These are phyloP conservation scores for Allium sativum DNA, from an alignment of 106 monocot genomes.

Conservation along the genomic window DNA sequence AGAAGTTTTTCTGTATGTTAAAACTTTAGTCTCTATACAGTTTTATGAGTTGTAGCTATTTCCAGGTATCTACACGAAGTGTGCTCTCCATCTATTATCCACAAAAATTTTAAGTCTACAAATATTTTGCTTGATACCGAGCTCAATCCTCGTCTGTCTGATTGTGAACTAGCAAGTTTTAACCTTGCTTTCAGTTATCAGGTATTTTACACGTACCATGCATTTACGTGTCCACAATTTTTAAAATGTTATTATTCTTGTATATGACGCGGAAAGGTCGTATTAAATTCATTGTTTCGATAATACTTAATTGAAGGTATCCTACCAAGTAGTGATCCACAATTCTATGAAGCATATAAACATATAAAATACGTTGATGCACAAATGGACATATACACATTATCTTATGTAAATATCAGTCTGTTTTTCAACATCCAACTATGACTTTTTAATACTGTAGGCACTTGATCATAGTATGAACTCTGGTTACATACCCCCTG, in stretches of 20 bases:
- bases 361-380: no score
- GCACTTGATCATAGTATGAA: conserved; percentile 39
- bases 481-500: conserved; percentile 71
- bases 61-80: conserved; percentile 89
- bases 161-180: conserved; percentile 58
- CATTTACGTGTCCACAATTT: no score
- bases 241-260: no score
- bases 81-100: conserved; percentile 66
- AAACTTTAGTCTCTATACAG: neutral
- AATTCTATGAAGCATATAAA: no score
- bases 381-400: no score
- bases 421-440: no score
- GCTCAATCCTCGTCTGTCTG: conserved; percentile 67
- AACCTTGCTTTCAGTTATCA: conserved; percentile 29
- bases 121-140: conserved; percentile 80
- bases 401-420: no score
- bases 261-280: no score
- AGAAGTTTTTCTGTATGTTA: neutral
- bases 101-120: conserved; percentile 83
- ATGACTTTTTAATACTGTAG: conserved; percentile 10
- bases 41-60: neutral
- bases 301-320: no score
- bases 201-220: conserved; percentile 12
- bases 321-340: no score
- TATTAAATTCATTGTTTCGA: no score